Conservation (phyloP, 202 grass and related monocot genomes). For the Saccharum hybrid region DNA sequence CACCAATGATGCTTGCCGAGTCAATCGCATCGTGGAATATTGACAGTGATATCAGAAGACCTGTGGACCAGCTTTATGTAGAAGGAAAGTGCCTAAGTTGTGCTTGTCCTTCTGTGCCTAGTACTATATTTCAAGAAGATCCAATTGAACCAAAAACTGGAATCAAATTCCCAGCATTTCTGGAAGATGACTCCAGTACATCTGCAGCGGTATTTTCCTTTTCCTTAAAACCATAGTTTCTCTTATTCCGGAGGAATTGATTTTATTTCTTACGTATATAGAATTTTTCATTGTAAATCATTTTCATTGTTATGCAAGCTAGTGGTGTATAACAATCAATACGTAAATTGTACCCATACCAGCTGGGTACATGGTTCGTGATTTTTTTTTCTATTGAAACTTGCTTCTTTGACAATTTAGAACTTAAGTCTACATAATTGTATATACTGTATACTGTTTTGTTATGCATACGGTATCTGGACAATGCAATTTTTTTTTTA, state of each 20-base stretch:
- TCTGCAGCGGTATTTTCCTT: slow-evolving; percentile 54
- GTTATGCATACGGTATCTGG: background rate
- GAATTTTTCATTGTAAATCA: slow-evolving; percentile 2
- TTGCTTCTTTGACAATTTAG: slow-evolving; percentile 1
- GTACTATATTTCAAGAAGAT: slow-evolving; percentile 69
- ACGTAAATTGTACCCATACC: background rate
- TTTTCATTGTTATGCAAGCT: slow-evolving; percentile 1
- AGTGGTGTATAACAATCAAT: background rate
- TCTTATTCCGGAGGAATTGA: background rate
- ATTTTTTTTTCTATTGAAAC: background rate
- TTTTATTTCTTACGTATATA: slow-evolving; percentile 19
- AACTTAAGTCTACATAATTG: slow-evolving; percentile 10
- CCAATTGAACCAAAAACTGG: slow-evolving; percentile 93
- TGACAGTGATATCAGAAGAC: slow-evolving; percentile 34
- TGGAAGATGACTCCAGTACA: slow-evolving; percentile 66
- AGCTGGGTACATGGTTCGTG: background rate
- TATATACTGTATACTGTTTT: slow-evolving; percentile 5
- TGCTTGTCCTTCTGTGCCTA: slow-evolving; percentile 55
- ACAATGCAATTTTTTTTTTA: slow-evolving; percentile 12
- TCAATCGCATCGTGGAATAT: slow-evolving; percentile 59
- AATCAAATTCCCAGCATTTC: slow-evolving; percentile 87
- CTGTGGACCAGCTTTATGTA: slow-evolving; percentile 37
- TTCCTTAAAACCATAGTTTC: slow-evolving; percentile 8
- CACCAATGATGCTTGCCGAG: slow-evolving; percentile 67
- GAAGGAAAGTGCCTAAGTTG: slow-evolving; percentile 55